Percentiles rank a stretch among this genome's conserved stretches.
Conservation (phyloP, 2,329 filamentous ascomycete species). For the Helotiales sp. region DNA sequence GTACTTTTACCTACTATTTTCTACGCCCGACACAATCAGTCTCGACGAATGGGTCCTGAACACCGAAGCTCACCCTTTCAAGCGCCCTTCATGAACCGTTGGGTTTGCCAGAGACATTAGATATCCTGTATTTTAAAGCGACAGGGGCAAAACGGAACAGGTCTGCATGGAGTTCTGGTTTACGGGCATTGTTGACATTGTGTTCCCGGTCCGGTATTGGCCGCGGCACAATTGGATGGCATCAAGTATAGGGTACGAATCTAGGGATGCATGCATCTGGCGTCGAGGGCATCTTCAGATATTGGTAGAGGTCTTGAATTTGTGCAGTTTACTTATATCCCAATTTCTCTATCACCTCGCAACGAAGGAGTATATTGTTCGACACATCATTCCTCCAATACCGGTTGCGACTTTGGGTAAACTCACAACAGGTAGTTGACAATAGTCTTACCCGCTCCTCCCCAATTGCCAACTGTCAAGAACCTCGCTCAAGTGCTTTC, state of each 20-base stretch:
- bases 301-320: neutral
- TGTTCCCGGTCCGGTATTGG: neutral
- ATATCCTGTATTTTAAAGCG: neutral
- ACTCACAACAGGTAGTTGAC: too few relatives aligned
- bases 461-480: too few relatives aligned
- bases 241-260: neutral
- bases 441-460: too few relatives aligned
- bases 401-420: too few relatives aligned
- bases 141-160: neutral
- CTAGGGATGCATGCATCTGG: constrained; percentile 3
- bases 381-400: too few relatives aligned
- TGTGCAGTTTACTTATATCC: neutral
- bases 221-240: neutral
- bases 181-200: neutral
- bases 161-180: constrained; percentile 9
- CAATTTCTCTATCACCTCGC: too few relatives aligned
- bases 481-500: too few relatives aligned
- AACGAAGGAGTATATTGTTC: too few relatives aligned
- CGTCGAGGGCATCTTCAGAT: constrained; percentile 3
- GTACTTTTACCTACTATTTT: constrained; percentile 86
- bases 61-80: constrained; percentile 41
- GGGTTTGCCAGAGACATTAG: neutral
- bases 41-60: constrained; percentile 66
- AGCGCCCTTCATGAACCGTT: constrained; percentile 21
- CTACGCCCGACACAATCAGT: constrained; percentile 60